Conservation (phyloP, 371 early-diverging fungal genomes). For the Mortierella polycephala region DNA sequence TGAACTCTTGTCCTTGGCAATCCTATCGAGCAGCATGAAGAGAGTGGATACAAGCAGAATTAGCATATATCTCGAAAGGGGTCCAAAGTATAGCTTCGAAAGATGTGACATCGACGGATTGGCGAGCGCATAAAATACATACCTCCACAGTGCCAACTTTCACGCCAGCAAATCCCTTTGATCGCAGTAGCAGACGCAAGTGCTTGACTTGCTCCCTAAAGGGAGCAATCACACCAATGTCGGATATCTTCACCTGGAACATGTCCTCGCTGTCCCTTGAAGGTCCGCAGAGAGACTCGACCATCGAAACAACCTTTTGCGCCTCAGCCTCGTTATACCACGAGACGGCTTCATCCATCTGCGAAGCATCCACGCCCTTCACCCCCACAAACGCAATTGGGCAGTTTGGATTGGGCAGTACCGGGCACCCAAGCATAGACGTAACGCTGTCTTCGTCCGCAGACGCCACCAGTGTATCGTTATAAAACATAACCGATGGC, state of each 20-base stretch:
- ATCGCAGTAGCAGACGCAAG: conserved; percentile 51
- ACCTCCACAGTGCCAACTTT: conserved; percentile 56
- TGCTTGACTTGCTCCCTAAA: conserved; percentile 60
- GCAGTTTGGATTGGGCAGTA: conserved; percentile 57
- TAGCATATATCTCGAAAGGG: not conserved
- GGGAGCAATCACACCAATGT: conserved; percentile 61
- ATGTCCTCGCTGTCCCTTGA: conserved; percentile 10
- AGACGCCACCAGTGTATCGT: conserved; percentile 52
- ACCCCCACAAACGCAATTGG: conserved; percentile 60
- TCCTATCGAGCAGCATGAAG: conserved; percentile 30
- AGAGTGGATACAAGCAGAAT: not conserved
- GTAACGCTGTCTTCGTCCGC: conserved; percentile 42
- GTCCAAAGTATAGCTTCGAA: not conserved
- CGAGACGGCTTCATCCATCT: conserved; percentile 50
- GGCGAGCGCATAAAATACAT: conserved; percentile 3
- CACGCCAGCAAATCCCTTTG: conserved; percentile 44
- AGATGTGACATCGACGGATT: too few species aligned
- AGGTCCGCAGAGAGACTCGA: conserved; percentile 20
- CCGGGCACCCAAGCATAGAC: conserved; percentile 41
- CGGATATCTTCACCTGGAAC: conserved; percentile 34
- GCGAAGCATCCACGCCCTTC: conserved; percentile 52
- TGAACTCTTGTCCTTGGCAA: conserved; percentile 63
- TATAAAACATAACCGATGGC: conserved; percentile 59
- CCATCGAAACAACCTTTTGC: conserved; percentile 33
- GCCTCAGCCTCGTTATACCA: conserved; percentile 59